Percentiles rank a stretch among this genome's conserved stretches.
These are phyloP conservation scores for Acacia crassicarpa DNA, from an alignment of 306 rosid species.

Conservation along the genomic window DNA sequence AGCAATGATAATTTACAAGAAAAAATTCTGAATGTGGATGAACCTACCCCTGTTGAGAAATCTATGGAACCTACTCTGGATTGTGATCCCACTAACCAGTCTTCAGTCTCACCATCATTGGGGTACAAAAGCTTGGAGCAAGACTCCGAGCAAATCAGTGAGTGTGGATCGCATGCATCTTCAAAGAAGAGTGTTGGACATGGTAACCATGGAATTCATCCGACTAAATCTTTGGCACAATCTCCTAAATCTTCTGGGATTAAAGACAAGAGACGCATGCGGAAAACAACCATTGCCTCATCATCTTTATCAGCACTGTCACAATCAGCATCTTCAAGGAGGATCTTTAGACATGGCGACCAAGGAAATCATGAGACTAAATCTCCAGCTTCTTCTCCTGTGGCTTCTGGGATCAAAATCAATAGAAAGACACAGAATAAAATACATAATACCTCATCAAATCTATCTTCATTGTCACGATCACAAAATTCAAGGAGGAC, in stretches of 20 bases:
- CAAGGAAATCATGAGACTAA: conserved; percentile 27
- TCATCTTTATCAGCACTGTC: conserved; percentile 28
- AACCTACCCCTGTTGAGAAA: conserved; percentile 40
- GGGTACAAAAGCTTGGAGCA: conserved; percentile 39
- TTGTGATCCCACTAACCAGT: conserved; percentile 29
- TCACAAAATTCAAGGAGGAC: conserved; percentile 42
- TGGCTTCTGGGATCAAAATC: conserved; percentile 29
- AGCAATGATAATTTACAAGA: conserved; percentile 38
- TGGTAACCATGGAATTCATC: conserved; percentile 26
- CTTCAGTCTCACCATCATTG: conserved; percentile 31
- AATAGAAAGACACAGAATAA: conserved; percentile 29
- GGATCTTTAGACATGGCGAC: conserved; percentile 35
- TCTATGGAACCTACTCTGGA: conserved; percentile 30
- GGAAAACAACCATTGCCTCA: conserved; percentile 19
- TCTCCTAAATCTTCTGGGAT: conserved; percentile 24
- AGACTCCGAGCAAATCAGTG: conserved; percentile 29
- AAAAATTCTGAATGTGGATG: conserved; percentile 37
- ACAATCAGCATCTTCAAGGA: conserved; percentile 42
- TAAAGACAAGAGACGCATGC: conserved; percentile 36
- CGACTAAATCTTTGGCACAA: conserved; percentile 10
- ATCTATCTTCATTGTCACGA: conserved; percentile 21
- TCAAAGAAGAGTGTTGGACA: conserved; percentile 43
- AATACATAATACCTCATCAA: conserved; percentile 15
- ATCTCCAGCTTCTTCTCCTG: conserved; percentile 12
- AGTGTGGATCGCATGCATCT: conserved; percentile 33